Evolutionary conservation across 2,329 filamentous ascomycete species (phyloP), one percentile per base, ranked within the genome.

Genomic region (Dactylella cylindrospora): DNA sequence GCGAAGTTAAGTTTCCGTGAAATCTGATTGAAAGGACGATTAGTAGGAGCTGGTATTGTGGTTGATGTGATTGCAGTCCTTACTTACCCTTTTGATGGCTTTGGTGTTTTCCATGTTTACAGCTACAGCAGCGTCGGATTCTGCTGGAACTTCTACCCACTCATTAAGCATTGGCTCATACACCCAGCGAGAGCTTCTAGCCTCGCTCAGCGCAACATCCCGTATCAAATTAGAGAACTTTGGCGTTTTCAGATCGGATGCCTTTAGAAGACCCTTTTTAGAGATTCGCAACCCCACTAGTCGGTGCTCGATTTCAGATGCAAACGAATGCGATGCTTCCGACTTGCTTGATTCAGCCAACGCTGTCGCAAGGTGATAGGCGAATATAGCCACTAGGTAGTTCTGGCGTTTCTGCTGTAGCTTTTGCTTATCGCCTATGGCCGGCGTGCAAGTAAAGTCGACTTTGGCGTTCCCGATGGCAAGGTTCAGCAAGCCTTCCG

Each of bases 151-250:
- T 22, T 62, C 57, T 1, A 62, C 57, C 49, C 49, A 62, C 13
- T 62, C 57, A 20, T 62, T 62, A 10, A 62, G 25, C 57, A 62
- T 62, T 19, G 57, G 57, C n/a, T 62, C 57, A 26, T 53, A 62
- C 10, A 46, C 43, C 57, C 57, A 62, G n/a, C 49, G 49, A 19
- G 29, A 50, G 13, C 40, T 54, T 20, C 31, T 49, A 17, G 36
- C 57, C 26, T 54, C 57, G 10, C 46, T 62, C 26, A 53, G 50
- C 13, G 49, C 57, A 13, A 62, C 19, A 31, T 62, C 57, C 15
- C 43, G 44, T 39, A 62, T 25, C 23, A 62, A 17, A 20, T 54
- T 62, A 17, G 57, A 62, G 23, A 62, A 62, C 25, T 54, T 62
- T 10, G 57, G 57, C 9, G 57, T 62, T 19, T 62, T 62, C 43